Evolutionary conservation across 345 rosid species (phyloP).

Genomic region (Eucalyptus regnans): DNA sequence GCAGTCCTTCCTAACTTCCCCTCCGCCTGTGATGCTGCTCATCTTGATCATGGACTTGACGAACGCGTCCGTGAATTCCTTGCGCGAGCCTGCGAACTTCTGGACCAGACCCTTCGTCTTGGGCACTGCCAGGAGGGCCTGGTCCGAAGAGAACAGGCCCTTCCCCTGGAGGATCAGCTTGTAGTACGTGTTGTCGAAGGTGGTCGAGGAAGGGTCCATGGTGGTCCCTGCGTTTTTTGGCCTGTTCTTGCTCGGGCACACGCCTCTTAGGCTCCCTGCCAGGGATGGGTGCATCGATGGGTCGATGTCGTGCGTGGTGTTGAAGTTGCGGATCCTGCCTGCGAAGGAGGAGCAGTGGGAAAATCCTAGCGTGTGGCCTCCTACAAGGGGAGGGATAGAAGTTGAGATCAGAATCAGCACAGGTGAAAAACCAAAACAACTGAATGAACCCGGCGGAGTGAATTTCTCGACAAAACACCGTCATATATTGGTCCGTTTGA

Average conservation of each 20-base stretch:
- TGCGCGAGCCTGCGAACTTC: constrained; percentile 33
- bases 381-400: constrained; percentile 1
- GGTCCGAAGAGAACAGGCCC: constrained; percentile 74
- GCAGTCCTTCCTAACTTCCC: constrained; percentile 70
- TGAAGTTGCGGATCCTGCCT: constrained; percentile 77
- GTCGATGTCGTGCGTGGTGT: constrained; percentile 35
- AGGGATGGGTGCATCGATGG: constrained; percentile 58
- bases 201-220: constrained; percentile 31
- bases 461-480: background rate
- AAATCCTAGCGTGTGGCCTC: constrained; percentile 89
- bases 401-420: background rate
- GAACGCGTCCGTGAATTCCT: constrained; percentile 42
- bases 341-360: constrained; percentile 85
- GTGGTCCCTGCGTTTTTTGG: constrained; percentile 55
- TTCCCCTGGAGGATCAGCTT: constrained; percentile 57
- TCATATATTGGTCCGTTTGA: background rate
- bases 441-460: background rate
- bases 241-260: constrained; percentile 55
- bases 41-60: constrained; percentile 76
- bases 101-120: constrained; percentile 43
- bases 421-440: background rate
- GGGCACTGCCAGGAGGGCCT: constrained; percentile 41
- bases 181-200: constrained; percentile 64
- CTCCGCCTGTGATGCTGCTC: constrained; percentile 66
- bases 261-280: constrained; percentile 32